phyloP scores from a whole-genome alignment of 1,284 basidiomycete species.

The Leccinum pachyderme region DNA sequence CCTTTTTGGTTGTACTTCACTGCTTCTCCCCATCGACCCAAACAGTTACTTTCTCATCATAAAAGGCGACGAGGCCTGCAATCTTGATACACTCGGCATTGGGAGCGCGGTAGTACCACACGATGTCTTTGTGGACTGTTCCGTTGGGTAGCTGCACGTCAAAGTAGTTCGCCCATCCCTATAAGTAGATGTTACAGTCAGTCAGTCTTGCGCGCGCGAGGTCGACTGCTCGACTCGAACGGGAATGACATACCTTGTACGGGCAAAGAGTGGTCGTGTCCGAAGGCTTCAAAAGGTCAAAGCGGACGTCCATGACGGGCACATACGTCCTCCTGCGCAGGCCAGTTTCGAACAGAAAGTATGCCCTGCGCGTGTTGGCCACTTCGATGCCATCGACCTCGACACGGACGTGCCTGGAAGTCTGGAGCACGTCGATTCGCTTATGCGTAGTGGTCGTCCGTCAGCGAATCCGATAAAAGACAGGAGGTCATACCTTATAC shows the following conservation, averaged over 20 bases:
- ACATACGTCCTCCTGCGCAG: slow-evolving; percentile 61
- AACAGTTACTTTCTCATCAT: slow-evolving; percentile 66
- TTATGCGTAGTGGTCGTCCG: slow-evolving; percentile 17
- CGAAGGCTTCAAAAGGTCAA: slow-evolving; percentile 51
- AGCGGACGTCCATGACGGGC: slow-evolving; percentile 51
- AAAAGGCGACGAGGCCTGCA: slow-evolving; percentile 56
- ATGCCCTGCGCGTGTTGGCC: slow-evolving; percentile 54
- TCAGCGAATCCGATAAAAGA: neutral
- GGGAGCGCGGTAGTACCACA: slow-evolving; percentile 63
- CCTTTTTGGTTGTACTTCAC: slow-evolving; percentile 7
- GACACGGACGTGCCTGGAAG: slow-evolving; percentile 58
- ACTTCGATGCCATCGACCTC: slow-evolving; percentile 61
- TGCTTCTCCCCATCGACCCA: slow-evolving; percentile 57
- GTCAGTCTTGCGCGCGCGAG: neutral
- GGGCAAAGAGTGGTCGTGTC: slow-evolving; percentile 51
- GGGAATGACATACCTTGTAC: slow-evolving; percentile 50
- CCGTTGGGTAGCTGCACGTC: slow-evolving; percentile 47
- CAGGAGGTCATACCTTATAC: slow-evolving; percentile 49
- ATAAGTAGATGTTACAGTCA: neutral
- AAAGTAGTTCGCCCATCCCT: slow-evolving; percentile 65
- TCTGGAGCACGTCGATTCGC: slow-evolving; percentile 60
- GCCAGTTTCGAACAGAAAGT: slow-evolving; percentile 57
- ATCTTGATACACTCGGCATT: slow-evolving; percentile 50
- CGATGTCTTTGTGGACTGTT: slow-evolving; percentile 45
- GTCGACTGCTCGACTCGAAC: neutral